Base-by-base conservation (phyloP, 805 yeast genomes). In the Saturnispora gosingensis region DNA sequence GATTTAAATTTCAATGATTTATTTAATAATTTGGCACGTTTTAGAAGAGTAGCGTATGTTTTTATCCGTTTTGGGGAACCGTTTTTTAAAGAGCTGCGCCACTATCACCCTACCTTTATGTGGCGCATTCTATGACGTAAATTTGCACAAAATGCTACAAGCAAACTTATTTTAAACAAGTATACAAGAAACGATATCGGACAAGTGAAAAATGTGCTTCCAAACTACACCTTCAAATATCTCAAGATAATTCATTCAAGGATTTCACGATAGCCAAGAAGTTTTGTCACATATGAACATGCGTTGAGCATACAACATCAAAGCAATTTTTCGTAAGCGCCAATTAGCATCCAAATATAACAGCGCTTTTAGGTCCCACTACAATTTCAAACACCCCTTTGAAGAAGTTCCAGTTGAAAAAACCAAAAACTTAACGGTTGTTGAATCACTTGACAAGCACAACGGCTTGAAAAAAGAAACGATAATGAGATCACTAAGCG, bases 401-500 rank as follows among this genome's bases (percentile, higher is more conserved):
- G 28, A 4, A 7, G 5, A 25, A 25, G 7, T 13, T 30, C 15
- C n/a, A 9, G 9, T 4, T 11, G 11, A 30, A 4, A 13, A 30
- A 11, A 8, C 34, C 3, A 13, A 13, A 30, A 30, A 30, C 10
- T n/a, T n/a, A n/a, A n/a, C 20, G 20, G 20, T 20, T 35, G 16
- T 35, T 35, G 5, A n/a, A 16, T 8, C 18, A 36, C 7, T 36
- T 36, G 38, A 7, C 13, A 36, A 36, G 11, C 18, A 4, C 39
- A 30, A 30, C 34, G 15, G 34, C 11, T 30, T 5, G 39, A 36
- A 36, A 36, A 36, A 36, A 36, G 39, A 35, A 36, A 36, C 18
- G 20, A 36, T 36, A 16, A 36, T 40, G 30, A 40, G 30, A 40
- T 40, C 27, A 40, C 34, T 48, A 40, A 48, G 50, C 50, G 50